Percentiles rank a stretch among this genome's conserved stretches.
phyloP scores from a whole-genome alignment of 805 yeast genomes.

The Ogataea glucozyma region DNA sequence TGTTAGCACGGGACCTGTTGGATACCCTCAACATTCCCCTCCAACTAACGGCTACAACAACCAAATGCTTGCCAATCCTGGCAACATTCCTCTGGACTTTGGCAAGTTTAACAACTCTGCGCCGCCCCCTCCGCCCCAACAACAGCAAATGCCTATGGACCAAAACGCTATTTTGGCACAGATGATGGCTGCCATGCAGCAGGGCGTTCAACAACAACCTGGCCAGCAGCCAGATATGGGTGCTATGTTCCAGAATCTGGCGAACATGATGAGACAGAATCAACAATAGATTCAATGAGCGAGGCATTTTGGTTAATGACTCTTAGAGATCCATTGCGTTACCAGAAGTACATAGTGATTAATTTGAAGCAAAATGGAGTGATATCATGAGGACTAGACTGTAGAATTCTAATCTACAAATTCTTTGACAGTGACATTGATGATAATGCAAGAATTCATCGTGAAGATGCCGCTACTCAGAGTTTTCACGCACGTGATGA shows the following conservation, averaged over 20 bases:
- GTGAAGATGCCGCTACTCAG: too few species aligned
- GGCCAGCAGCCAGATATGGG: constrained; percentile 35
- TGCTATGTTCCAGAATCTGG: constrained; percentile 38
- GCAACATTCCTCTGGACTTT: constrained; percentile 25
- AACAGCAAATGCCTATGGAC: constrained; percentile 19
- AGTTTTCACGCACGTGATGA: too few species aligned
- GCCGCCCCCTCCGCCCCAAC: constrained; percentile 19
- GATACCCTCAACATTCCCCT: constrained; percentile 15
- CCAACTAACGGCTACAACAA: constrained; percentile 15
- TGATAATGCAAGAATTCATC: too few species aligned
- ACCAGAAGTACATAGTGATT: too few species aligned
- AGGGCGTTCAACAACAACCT: constrained; percentile 27
- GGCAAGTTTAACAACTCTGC: constrained; percentile 21
- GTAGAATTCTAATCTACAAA: too few species aligned
- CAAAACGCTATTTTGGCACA: constrained; percentile 34
- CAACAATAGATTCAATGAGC: constrained; percentile 15
- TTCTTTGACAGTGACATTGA: too few species aligned
- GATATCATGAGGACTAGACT: too few species aligned
- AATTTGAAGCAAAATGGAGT: too few species aligned
- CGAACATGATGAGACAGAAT: constrained; percentile 37
- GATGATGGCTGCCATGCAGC: constrained; percentile 38
- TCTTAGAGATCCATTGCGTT: too few species aligned
- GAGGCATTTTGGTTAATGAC: neutral
- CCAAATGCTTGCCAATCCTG: constrained; percentile 23
- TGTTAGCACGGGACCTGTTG: constrained; percentile 13